Evolutionary conservation across 352 stramenopile genomes (phyloP), one percentile per base, ranked within the genome.

Genomic region (Phytophthora aleatoria): DNA sequence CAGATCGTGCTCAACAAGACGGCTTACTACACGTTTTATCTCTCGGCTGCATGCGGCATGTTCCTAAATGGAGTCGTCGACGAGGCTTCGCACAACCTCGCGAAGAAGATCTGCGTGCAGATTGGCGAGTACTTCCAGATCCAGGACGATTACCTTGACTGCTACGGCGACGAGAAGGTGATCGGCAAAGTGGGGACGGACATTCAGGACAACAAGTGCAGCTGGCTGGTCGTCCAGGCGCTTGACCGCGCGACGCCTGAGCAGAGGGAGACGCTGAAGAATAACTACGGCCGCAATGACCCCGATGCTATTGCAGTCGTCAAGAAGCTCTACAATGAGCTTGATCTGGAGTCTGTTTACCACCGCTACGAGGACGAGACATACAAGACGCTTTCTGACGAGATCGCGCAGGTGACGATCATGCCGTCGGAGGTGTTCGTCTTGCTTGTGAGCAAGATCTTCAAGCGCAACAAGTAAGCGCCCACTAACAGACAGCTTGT

Each of bases 81-180:
- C 43, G 70, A 90, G 7, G 54, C 71, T 16, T 90, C 77, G 7
- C 95, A 96, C 66, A 64, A 87, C 24, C 65, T 94, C 26, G 95
- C 96, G 8, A 90, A 97, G 61, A 80, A 94, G n/a, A 98, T 99
- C 67, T 98, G 94, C 62, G 81, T 98, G 57, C 86, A 91, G 56
- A 98, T 99, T 64, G 98, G 98, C 42, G 91, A 98, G 74, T 99
- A 99, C 73, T 99, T 99, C 74, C 98, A 99, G 83, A 96, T 99
- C 57, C 98, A 99, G 76, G 98, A 99, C 78, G 97, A 99, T 79
- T 99, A 96, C 69, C 79, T 99, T 5, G 98, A 99, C 81, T 99
- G 96, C 80, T 99, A 97, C 75, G 98, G 91, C 44, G 87, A 97
- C 53, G 90, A 92, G 10, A 70, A 89, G 36, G 90, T 98, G 53